phyloP scores from a whole-genome alignment of 139 green algal genomes.

The Chlamydomonas sphaeroides region DNA sequence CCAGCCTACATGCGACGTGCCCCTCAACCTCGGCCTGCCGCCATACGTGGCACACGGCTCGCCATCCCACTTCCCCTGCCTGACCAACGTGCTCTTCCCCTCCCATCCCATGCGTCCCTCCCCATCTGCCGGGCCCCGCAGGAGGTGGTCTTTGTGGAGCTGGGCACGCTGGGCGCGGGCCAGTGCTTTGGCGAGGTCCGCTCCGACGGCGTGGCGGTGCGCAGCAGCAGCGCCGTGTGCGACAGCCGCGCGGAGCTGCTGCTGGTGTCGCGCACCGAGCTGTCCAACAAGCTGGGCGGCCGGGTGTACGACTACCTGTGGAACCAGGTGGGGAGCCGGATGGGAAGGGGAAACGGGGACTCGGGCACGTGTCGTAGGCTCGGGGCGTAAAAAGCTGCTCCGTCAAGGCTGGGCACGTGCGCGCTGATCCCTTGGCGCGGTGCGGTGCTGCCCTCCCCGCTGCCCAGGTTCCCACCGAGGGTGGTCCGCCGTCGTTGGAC shows the following conservation, averaged over 20 bases:
- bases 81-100: no score
- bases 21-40: no score
- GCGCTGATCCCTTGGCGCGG: no score
- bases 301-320: conserved; percentile 32
- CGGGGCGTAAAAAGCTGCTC: not conserved
- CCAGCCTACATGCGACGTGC: no score
- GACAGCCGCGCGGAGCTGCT: conserved; percentile 32
- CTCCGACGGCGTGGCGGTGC: conserved; percentile 5
- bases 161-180: conserved; percentile 10
- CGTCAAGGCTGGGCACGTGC: no score
- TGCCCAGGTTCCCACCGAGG: conserved; percentile 29
- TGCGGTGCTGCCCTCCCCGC: no score
- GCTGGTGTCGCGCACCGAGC: conserved; percentile 4
- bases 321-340: conserved; percentile 3
- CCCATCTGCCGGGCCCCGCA: no score
- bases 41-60: no score
- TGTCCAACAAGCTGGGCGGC: conserved; percentile 2
- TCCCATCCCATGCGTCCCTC: no score
- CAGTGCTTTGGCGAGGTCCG: conserved; percentile 41
- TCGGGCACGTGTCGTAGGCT: not conserved
- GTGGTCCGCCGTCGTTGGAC: not conserved
- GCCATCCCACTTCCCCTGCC: no score
- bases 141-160: conserved; percentile 34
- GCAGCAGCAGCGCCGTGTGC: conserved; percentile 10
- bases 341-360: not conserved